These are phyloP conservation scores for Proliferodiscus dingleyae DNA, from an alignment of 2,329 filamentous ascomycete genomes.

Conservation along the genomic window DNA sequence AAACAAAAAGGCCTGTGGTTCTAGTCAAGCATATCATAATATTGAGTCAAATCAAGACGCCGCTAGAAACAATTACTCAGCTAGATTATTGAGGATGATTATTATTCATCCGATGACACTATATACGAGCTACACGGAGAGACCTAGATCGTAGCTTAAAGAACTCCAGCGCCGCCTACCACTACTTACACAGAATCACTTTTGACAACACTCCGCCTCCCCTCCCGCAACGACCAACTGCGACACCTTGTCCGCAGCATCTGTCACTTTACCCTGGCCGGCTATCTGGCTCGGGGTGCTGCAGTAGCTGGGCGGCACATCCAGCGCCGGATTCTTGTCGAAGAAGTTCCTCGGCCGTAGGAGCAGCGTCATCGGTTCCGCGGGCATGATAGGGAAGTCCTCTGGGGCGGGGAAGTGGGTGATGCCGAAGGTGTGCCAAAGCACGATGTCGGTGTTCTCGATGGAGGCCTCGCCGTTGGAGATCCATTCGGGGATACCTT, in stretches of 20 bases:
- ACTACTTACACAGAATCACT: constrained; percentile 10
- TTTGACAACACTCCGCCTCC: constrained; percentile 25
- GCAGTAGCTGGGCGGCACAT: constrained; percentile 61
- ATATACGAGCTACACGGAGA: not conserved
- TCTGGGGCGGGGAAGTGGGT: constrained; percentile 87
- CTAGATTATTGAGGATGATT: too few species aligned
- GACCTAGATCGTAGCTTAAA: not conserved
- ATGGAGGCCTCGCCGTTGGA: constrained; percentile 63
- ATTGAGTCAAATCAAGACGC: too few species aligned
- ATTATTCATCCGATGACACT: not conserved
- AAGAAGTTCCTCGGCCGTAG: constrained; percentile 57
- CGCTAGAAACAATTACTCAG: too few species aligned
- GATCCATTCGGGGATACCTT: constrained; percentile 39
- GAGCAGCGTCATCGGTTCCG: constrained; percentile 69
- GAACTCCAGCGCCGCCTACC: not conserved
- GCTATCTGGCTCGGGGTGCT: constrained; percentile 66
- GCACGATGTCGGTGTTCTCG: constrained; percentile 78
- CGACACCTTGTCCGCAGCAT: constrained; percentile 45
- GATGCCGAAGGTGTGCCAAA: constrained; percentile 92
- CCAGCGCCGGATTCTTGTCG: constrained; percentile 51
- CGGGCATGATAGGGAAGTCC: constrained; percentile 90
- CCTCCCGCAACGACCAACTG: constrained; percentile 21
- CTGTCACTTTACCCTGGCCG: constrained; percentile 39
- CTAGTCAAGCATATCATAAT: too few species aligned
- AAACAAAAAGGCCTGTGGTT: too few species aligned